Base-by-base conservation (phyloP, 176 grass and related monocot species). In the Phyllostachys edulis region DNA sequence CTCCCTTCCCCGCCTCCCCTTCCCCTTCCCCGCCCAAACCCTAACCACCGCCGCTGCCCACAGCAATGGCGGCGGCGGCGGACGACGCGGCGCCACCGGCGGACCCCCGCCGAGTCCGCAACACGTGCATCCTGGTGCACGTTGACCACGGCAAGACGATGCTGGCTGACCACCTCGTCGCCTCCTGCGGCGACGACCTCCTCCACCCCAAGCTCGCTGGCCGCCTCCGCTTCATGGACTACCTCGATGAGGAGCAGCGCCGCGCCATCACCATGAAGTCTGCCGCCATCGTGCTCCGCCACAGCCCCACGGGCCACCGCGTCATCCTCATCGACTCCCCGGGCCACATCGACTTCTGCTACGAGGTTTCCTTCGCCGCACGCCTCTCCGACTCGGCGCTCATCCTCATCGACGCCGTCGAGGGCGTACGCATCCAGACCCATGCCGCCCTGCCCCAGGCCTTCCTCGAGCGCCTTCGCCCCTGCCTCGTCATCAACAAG, bases 401-500 rank as follows among this genome's bases (percentile, higher is more conserved):
- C 68, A 63, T 98, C 72, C 80, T 98, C 37, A 87, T 98, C 18
- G 93, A 98, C 74, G 87, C 86, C 49, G 93, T 98, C 47, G 93
- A 98, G 76, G 93, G 96, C 34, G 89, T 98, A 47, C 93, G 93
- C 71, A 92, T 98, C 72, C 93, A 98, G 68, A 95, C 96, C 40
- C 85, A 95, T 64, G 96, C 93, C 17, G 93, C 87, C 41, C 91
- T 98, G 34, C 91, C 89, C 52, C 91, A 98, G 80, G 91, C 96
- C 76, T 98, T 94, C 85, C 37, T 95, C 20, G 96, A 98, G 87
- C 89, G 90, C 78, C 69, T 95, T 64, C 89, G 83, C 0, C 96
- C 93, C 69, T 98, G 93, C 90, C 90, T 98, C 71, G 91, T 98
- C 47, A 79, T 98, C 59, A 98, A 98, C 89, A 98, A 98, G 90